A percentile compares a stretch with the other conserved stretches of the same genome.
phyloP scores from a whole-genome alignment of 2,329 filamentous ascomycete species.

The Apiospora aurea region DNA sequence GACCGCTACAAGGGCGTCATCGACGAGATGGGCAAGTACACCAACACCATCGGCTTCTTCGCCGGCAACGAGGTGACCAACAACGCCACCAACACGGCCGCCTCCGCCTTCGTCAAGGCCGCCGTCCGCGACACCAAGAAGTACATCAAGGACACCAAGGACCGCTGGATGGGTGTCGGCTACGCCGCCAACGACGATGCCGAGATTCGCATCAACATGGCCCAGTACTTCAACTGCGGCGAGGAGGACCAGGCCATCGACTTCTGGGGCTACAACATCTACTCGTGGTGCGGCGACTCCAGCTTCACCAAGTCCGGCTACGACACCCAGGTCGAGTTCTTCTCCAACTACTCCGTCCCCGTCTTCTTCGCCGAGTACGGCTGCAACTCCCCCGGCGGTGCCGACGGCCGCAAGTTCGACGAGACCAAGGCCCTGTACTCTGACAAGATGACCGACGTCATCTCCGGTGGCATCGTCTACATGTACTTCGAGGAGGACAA shows the following conservation, averaged over 20 bases:
- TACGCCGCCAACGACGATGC: constrained; percentile 83
- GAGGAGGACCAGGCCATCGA: constrained; percentile 67
- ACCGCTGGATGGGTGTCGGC: constrained; percentile 75
- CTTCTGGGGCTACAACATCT: constrained; percentile 90
- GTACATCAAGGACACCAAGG: constrained; percentile 72
- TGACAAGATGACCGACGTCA: constrained; percentile 71
- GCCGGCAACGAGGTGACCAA: constrained; percentile 85
- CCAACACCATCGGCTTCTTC: constrained; percentile 83
- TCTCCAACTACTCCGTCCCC: constrained; percentile 75
- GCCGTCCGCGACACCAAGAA: constrained; percentile 81
- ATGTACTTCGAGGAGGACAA: constrained; percentile 83
- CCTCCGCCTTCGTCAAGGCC: constrained; percentile 81
- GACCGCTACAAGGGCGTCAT: constrained; percentile 74
- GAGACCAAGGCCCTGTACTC: constrained; percentile 75
- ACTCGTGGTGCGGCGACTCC: constrained; percentile 81
- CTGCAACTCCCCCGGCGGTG: constrained; percentile 67
- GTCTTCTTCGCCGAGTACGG: constrained; percentile 86
- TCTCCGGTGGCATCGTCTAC: constrained; percentile 84
- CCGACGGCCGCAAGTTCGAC: constrained; percentile 70
- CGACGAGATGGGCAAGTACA: constrained; percentile 72
- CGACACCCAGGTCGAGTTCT: constrained; percentile 73
- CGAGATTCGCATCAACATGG: constrained; percentile 72
- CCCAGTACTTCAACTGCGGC: constrained; percentile 81
- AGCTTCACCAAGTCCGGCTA: constrained; percentile 72
- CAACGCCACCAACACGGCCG: constrained; percentile 74